phyloP scores from a whole-genome alignment of 2,329 filamentous ascomycete species.

The Pyrenophora teres region DNA sequence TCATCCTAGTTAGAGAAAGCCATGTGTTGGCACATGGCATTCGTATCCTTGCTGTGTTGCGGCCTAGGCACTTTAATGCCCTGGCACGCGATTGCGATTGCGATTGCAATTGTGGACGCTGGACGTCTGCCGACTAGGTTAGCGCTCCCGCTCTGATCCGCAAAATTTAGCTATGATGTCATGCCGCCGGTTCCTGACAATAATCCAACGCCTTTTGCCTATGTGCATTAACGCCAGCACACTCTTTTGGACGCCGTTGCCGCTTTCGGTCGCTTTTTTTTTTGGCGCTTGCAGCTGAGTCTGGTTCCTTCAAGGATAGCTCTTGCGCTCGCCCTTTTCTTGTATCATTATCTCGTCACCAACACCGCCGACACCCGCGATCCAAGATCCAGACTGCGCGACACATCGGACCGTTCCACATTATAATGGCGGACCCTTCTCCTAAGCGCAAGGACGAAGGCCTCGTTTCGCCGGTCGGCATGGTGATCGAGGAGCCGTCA shows the following conservation, averaged over 20 bases:
- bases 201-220: slow-evolving; percentile 1
- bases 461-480: slow-evolving; percentile 24
- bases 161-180: slow-evolving; percentile 3
- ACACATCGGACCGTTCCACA: neutral
- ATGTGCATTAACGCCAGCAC: neutral
- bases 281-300: slow-evolving; percentile 4
- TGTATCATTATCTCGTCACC: slow-evolving; percentile 4
- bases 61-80: neutral
- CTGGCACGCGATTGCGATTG: neutral
- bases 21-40: slow-evolving; percentile 2
- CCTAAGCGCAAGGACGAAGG: slow-evolving; percentile 9
- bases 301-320: slow-evolving; percentile 3
- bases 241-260: slow-evolving; percentile 1
- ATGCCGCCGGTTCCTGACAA: slow-evolving; percentile 11
- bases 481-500: slow-evolving; percentile 28
- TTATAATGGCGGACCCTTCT: slow-evolving; percentile 25
- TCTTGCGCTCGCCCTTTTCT: neutral
- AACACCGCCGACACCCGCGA: slow-evolving; percentile 1
- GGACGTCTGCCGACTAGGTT: neutral
- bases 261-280: neutral
- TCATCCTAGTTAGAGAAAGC: neutral
- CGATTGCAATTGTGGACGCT: neutral
- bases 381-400: neutral
- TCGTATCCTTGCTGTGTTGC: neutral
- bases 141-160: slow-evolving; percentile 1